phyloP scores from a whole-genome alignment of 2,329 filamentous ascomycete species.

The Elsinoe necatrix region DNA sequence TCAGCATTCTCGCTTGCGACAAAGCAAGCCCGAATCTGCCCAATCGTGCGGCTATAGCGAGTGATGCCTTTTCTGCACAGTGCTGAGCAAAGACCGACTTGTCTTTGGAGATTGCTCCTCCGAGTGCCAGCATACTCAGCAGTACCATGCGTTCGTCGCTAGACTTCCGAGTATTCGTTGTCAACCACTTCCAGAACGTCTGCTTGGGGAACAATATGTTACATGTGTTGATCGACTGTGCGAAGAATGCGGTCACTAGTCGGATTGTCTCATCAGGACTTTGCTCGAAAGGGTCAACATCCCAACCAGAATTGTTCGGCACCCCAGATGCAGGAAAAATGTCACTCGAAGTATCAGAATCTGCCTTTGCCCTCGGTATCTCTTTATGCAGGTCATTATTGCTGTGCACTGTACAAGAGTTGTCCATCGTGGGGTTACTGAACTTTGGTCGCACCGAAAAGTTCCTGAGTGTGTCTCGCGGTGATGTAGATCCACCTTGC shows the following conservation, averaged over 20 bases:
- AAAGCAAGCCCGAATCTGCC: slow-evolving; percentile 53
- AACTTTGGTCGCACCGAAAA: slow-evolving; percentile 8
- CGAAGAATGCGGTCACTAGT: slow-evolving; percentile 50
- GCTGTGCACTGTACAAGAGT: background rate
- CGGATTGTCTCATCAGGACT: slow-evolving; percentile 44
- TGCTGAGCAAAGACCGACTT: slow-evolving; percentile 33
- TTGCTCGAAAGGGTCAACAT: slow-evolving; percentile 46
- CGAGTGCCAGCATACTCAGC: slow-evolving; percentile 52
- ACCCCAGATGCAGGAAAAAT: slow-evolving; percentile 16
- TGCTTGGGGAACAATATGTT: slow-evolving; percentile 49
- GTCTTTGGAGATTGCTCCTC: slow-evolving; percentile 48
- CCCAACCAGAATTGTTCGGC: slow-evolving; percentile 28
- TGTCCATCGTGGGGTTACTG: background rate
- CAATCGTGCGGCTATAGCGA: slow-evolving; percentile 46
- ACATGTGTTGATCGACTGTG: slow-evolving; percentile 46
- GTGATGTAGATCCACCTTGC: background rate
- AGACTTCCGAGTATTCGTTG: slow-evolving; percentile 32
- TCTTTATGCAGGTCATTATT: background rate
- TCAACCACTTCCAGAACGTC: slow-evolving; percentile 50
- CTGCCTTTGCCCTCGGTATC: slow-evolving; percentile 16
- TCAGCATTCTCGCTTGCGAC: slow-evolving; percentile 58
- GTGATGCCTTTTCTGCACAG: slow-evolving; percentile 49
- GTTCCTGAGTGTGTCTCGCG: background rate
- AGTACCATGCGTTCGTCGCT: slow-evolving; percentile 49
- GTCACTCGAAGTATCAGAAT: slow-evolving; percentile 22